These are phyloP conservation scores for Chytridium lagenaria DNA, from an alignment of 371 early-diverging fungal genomes.

Conservation along the genomic window DNA sequence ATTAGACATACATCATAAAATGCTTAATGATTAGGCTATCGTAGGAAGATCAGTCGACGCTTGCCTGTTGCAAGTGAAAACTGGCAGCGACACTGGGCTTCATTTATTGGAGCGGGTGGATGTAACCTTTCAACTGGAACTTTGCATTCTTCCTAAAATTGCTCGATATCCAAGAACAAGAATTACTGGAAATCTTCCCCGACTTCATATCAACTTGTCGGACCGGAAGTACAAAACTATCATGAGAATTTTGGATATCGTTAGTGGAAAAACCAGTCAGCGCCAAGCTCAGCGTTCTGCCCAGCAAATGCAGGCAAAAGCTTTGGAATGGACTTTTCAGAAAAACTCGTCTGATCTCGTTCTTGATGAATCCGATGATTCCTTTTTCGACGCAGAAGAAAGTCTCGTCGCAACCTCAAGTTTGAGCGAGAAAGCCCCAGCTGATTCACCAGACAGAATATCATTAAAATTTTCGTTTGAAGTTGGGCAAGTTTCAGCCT, in stretches of 20 bases:
- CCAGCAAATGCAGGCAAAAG: not conserved
- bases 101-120: conserved; percentile 91
- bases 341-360: conserved; percentile 3
- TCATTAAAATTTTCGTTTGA: conserved; percentile 73
- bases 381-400: conserved; percentile 54
- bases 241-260: conserved; percentile 78
- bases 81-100: conserved; percentile 35
- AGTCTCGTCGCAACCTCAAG: conserved; percentile 11
- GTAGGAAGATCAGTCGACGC: conserved; percentile 78
- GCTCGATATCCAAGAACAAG: conserved; percentile 76
- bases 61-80: conserved; percentile 71
- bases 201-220: conserved; percentile 89
- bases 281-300: not conserved
- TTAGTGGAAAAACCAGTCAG: conserved; percentile 17
- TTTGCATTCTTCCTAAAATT: conserved; percentile 85
- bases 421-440: conserved; percentile 32
- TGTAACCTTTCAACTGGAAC: conserved; percentile 78
- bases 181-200: conserved; percentile 84
- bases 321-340: conserved; percentile 27
- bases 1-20: conserved; percentile 8
- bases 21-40: conserved; percentile 59
- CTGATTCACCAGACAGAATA: conserved; percentile 43
- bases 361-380: conserved; percentile 46
- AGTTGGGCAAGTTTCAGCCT: conserved; percentile 74
- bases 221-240: conserved; percentile 92